Evolutionary conservation across 352 stramenopile genomes (phyloP), one percentile per base, ranked within the genome.

Genomic region (Phytophthora rubi): DNA sequence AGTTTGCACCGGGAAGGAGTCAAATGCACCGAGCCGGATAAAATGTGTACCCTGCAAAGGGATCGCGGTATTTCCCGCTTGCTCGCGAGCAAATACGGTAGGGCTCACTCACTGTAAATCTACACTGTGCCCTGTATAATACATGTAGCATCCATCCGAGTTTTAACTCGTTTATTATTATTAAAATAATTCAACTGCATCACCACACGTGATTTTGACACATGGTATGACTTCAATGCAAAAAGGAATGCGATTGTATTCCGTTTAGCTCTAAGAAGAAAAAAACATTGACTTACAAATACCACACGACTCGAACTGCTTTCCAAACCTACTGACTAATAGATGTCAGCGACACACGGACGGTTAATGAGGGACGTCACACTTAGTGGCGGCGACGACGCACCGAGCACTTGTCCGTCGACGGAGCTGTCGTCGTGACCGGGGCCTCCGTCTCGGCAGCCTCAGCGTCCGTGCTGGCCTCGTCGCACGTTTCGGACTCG

Each of bases 401-500:
- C 26, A 70, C 68, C 42, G 65, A 70, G 58, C 75, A 82, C 75
- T 82, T 80, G 49, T 75, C 70, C 28, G 35, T 53, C 13, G 59
- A 52, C 15, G 70, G 39, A 35, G 65, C 59, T n/a, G 53, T 39
- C 23, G 65, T 63, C 26, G 53, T 49, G 13, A 39, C 45, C 10
- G 57, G 59, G 16, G 53, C 67, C n/a, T 76, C 62, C 1, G 48
- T 72, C 4, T 28, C 32, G 4, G 71, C 65, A 35, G 42, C 48
- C 16, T 75, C 59, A 7, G 18, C 58, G 6, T 70, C 62, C 3
- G 26, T 70, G 45, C 51, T 76, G 21, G 53, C 21, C 9, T 67
- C 57, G 13, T 68, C 57, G 39, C n/a, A 26, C 18, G 59, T 49
- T 10, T 45, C 47, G 9, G 54, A 55, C 12, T 61, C 44, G 18